phyloP scores from a whole-genome alignment of 1,139 yeast species.

The Pichia sp. region DNA sequence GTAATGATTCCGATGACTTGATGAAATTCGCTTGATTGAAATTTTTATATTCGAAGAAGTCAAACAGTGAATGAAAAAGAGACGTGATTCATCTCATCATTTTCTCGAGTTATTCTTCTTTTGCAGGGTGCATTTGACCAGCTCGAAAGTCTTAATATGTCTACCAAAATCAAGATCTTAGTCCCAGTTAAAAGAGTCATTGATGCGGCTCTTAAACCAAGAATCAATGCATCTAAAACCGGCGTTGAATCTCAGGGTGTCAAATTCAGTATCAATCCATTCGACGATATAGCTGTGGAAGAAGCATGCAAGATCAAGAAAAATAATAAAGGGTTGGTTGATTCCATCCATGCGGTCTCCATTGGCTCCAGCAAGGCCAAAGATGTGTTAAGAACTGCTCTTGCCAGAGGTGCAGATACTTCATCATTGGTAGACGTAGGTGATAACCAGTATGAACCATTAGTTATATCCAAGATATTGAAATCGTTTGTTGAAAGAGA shows the following conservation, averaged over 20 bases:
- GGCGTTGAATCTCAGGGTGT: conserved; percentile 89
- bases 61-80: not conserved
- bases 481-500: conserved; percentile 65
- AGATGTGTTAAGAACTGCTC: conserved; percentile 79
- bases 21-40: not conserved
- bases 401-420: conserved; percentile 91
- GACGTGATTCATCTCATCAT: too few species aligned
- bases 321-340: conserved; percentile 61
- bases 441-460: conserved; percentile 69
- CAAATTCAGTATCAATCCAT: conserved; percentile 91
- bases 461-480: conserved; percentile 80
- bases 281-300: conserved; percentile 94
- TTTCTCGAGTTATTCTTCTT: not conserved
- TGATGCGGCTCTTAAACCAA: conserved; percentile 88
- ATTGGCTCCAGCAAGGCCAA: conserved; percentile 85
- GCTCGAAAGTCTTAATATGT: conserved; percentile 1
- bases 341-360: conserved; percentile 82
- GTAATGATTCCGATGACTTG: too few species aligned
- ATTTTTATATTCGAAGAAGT: not conserved
- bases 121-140: not conserved
- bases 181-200: conserved; percentile 95
- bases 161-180: conserved; percentile 47
- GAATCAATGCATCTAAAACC: conserved; percentile 79
- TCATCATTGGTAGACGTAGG: conserved; percentile 79
- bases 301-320: conserved; percentile 81